Conservation (phyloP, 805 yeast genomes). For the Candida schatavii region DNA sequence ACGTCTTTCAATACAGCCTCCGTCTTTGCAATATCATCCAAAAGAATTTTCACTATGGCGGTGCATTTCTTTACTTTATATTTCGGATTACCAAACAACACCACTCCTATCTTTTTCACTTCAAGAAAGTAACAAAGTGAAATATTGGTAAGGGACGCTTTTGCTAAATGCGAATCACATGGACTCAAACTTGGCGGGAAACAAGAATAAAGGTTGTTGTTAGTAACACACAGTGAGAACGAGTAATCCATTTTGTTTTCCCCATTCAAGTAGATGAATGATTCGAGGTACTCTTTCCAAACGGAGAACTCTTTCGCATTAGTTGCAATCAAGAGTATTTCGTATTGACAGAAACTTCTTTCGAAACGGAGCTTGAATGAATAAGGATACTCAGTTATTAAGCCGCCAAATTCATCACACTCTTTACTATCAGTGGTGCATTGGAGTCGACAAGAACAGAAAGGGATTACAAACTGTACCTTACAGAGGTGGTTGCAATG, state of each 20-base stretch:
- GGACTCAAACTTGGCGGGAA: constrained; percentile 12
- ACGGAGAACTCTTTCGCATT: constrained; percentile 29
- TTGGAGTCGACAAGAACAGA: constrained; percentile 31
- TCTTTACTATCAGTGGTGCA: constrained; percentile 20
- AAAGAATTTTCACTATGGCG: constrained; percentile 5
- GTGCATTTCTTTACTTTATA: constrained; percentile 7
- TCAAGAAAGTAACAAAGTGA: constrained; percentile 19
- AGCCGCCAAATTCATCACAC: constrained; percentile 19
- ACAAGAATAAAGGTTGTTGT: background rate
- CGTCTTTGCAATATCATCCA: constrained; percentile 15
- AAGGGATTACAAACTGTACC: constrained; percentile 45
- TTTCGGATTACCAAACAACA: constrained; percentile 8
- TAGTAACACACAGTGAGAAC: no score
- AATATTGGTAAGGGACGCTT: constrained; percentile 7
- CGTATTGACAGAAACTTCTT: constrained; percentile 38
- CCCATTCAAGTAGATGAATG: constrained; percentile 25
- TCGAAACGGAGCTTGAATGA: constrained; percentile 49
- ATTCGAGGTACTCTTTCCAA: constrained; percentile 38
- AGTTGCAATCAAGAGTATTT: constrained; percentile 37
- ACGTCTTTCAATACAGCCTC: constrained; percentile 26
- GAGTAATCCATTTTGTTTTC: constrained; percentile 20
- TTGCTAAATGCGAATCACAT: constrained; percentile 11
- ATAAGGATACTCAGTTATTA: constrained; percentile 27
- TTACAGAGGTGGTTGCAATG: background rate
- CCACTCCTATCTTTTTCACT: constrained; percentile 17